phyloP scores from a whole-genome alignment of 345 rosid species.

The Excoecaria agallocha region DNA sequence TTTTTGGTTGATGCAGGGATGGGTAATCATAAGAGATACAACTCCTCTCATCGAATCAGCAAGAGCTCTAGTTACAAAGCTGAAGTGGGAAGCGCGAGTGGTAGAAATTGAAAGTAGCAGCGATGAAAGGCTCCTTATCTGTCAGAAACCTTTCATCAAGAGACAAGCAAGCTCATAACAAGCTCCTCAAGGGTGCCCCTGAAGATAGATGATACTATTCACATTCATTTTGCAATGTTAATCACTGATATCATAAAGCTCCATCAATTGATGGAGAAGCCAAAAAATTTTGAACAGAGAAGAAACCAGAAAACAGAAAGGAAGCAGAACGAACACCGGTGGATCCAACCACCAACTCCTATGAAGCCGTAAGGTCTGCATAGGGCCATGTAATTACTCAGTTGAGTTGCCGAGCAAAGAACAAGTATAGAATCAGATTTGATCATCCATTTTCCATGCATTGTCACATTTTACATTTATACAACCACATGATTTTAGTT shows the following conservation, averaged over 20 bases:
- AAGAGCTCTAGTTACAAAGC: conserved; percentile 56
- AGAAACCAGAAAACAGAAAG: conserved; percentile 36
- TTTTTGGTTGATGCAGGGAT: conserved; percentile 59
- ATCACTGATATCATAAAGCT: conserved; percentile 30
- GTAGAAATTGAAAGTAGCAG: conserved; percentile 78
- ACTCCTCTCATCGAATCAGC: conserved; percentile 66
- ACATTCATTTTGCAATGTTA: conserved; percentile 37
- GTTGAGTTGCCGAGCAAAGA: conserved; percentile 20
- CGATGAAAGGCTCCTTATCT: conserved; percentile 85
- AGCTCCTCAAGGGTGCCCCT: conserved; percentile 2
- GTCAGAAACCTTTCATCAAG: conserved; percentile 89
- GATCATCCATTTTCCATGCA: conserved; percentile 18
- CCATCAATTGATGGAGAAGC: conserved; percentile 19
- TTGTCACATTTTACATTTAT: conserved; percentile 25
- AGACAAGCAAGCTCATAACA: conserved; percentile 47
- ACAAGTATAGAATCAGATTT: conserved; percentile 34
- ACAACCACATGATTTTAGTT: conserved; percentile 44
- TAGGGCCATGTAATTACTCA: conserved; percentile 49
- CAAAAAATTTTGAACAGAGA: conserved; percentile 40
- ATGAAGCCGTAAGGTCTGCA: conserved; percentile 56
- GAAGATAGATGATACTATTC: conserved; percentile 23
- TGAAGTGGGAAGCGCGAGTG: conserved; percentile 97
- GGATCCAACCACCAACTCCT: conserved; percentile 38
- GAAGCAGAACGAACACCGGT: conserved; percentile 27
- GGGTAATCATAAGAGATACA: conserved; percentile 87